Base-by-base conservation (phyloP, 495 filamentous ascomycete genomes). In the Penicillium soppii region DNA sequence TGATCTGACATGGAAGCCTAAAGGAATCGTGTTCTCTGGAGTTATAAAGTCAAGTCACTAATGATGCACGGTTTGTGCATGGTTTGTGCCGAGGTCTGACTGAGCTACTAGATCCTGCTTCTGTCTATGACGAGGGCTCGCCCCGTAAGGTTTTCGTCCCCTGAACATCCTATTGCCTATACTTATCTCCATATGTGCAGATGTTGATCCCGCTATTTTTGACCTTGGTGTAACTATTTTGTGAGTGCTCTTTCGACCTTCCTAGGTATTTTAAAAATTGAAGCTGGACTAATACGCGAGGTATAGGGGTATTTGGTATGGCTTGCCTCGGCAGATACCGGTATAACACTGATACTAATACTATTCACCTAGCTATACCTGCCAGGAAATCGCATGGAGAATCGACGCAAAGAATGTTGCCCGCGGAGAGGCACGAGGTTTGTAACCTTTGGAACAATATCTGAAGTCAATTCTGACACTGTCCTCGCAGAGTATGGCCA, bases 121-220 rank as follows among this genome's bases (percentile, higher is more conserved):
- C 60, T 26, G 60, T 63, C 19, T 63, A 63, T 40, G 60, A 63
- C 6, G 30, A 63, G 36, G 60, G 37, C 48, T 37, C 60, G 13
- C 60, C 60, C n/a, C n/a, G 49, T 56, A 60, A 50, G 56, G 25
- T 26, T 40, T 48, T 9, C 20, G 32, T 6, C 25, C 43, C 37
- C 32, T 86, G 23, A 55, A 39, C 15, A 17, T 43, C 25, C 2
- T 39, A 25, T 42, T 43, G 7, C 39, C 29, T 35, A 25, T 48
- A 59, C 56, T 55, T n/a, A n/a, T n/a, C n/a, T n/a, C n/a, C 25
- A 59, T 49, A 38, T 48, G 3, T 55, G 3, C 48, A 59, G 56
- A 88, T 55, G 87, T 87, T 25, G 90, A 96, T 63, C 86, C 88
- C 8, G 83, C 83, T 13, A 74, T 92, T 29, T 91, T 95, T 61